These are phyloP conservation scores for Lactarius pseudohatsudake DNA, from an alignment of 768 basidiomycete genomes.

Conservation along the genomic window DNA sequence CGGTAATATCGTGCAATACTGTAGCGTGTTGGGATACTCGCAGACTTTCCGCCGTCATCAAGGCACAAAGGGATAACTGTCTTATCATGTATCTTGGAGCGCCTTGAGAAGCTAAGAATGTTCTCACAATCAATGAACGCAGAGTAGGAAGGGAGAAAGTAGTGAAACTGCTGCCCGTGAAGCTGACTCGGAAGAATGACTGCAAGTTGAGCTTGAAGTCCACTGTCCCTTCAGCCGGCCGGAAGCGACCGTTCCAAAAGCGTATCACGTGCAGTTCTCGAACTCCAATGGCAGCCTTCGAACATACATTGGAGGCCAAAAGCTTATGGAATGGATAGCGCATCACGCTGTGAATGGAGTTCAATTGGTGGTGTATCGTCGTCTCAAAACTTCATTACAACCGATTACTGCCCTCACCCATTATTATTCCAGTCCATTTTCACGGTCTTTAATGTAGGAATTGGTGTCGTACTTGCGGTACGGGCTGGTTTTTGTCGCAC, in stretches of 20 bases:
- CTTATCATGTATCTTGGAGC: too few relatives aligned
- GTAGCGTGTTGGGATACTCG: background rate
- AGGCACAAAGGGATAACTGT: background rate
- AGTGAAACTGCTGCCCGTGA: too few relatives aligned
- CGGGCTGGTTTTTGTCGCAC: too few relatives aligned
- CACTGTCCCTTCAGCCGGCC: background rate
- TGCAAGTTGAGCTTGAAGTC: too few relatives aligned
- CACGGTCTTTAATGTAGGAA: constrained; percentile 42
- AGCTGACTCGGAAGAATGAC: background rate
- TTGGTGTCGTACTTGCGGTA: constrained; percentile 24
- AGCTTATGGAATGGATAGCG: too few relatives aligned
- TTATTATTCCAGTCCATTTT: constrained; percentile 56
- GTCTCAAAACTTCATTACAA: background rate
- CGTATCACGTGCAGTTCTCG: background rate
- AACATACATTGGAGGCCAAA: too few relatives aligned
- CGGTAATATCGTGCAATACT: background rate
- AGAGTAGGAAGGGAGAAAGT: background rate
- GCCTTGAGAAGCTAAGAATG: too few relatives aligned
- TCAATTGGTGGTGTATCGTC: too few relatives aligned
- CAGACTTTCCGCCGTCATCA: background rate
- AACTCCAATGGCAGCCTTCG: too few relatives aligned
- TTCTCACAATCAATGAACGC: too few relatives aligned
- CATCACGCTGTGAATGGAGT: too few relatives aligned
- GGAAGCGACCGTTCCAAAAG: background rate
- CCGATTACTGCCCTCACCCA: constrained; percentile 42